Percentiles rank a stretch among this genome's conserved stretches.
These are phyloP conservation scores for Daldinia concentrica DNA, from an alignment of 495 filamentous ascomycete genomes.

Conservation along the genomic window DNA sequence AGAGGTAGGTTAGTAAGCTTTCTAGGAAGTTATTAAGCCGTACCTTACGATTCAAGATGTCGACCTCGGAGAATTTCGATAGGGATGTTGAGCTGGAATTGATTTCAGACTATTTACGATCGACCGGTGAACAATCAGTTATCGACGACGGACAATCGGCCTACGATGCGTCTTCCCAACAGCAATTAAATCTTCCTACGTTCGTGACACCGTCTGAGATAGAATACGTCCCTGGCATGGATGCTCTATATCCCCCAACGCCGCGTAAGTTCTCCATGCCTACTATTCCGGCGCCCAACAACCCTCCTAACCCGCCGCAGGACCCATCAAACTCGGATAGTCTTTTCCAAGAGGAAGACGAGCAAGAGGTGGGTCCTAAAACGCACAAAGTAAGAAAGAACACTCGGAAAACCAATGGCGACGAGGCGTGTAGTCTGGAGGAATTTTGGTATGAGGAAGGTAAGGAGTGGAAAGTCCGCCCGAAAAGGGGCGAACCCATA, in stretches of 20 bases:
- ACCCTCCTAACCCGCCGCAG: background rate
- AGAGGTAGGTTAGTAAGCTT: background rate
- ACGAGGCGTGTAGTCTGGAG: constrained; percentile 7
- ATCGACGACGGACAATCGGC: background rate
- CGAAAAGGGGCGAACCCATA: background rate
- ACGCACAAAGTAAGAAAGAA: background rate
- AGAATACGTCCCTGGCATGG: background rate
- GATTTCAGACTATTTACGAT: background rate
- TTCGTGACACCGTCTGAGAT: background rate
- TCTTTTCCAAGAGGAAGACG: background rate
- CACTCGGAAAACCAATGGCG: background rate
- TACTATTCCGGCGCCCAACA: background rate
- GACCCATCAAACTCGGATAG: background rate
- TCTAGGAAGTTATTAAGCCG: background rate
- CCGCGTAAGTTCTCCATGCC: background rate
- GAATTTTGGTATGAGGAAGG: constrained; percentile 22
- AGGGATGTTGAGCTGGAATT: background rate
- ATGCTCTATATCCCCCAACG: background rate
- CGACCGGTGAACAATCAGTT: background rate
- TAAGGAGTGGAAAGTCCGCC: constrained; percentile 19
- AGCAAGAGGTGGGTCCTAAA: background rate
- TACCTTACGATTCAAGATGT: background rate
- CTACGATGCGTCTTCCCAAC: background rate
- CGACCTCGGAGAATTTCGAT: background rate
- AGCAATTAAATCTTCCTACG: background rate